Evolutionary conservation across 106 monocot species (phyloP), one percentile per base, ranked within the genome.

Genomic region (Platanthera guangdongensis): DNA sequence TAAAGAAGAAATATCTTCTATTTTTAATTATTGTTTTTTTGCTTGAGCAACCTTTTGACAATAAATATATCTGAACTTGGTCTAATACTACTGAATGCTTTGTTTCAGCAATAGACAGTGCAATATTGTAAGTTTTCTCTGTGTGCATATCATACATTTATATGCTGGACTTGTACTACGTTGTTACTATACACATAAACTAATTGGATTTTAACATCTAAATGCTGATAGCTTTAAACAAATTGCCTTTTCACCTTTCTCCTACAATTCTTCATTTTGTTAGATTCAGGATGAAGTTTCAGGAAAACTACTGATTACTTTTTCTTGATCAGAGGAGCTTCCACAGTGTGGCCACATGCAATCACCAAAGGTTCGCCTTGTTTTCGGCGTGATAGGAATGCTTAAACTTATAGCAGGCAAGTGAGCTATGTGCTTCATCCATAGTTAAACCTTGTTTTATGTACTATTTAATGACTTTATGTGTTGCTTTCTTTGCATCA

Each of bases 381-480:
- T 94, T 5, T 99, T 78, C 86, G 97, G 97, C 16, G 71, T 99
- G 54, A 81, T 90, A 78, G 97, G 97, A 54, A 82, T 93, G 84
- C 86, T 94, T 76, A 94, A 77, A 81, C 94, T 99, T 81, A 64
- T 90, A 78, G 88, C 83, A 78, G 97, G 95, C 77, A 90, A 83
- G 92, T 79, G 51, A 19, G 10, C 28, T 62, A 15, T 73, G 12
- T 57, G 15, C 22, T 12, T 50, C 25, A 49, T 39, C 19, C 32
- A 54, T 69, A 12, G 25, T 75, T 48, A 21, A 75, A 49, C 12
- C 52, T 57, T 74, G 15, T 19, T 51, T 21, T 19, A 60, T 30
- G 71, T 53, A 63, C 70, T 70, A 46, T 70, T 70, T 46, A 14
- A 70, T 70, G 46, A 7, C 28, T 28, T 48, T 9, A 10, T 74